Evolutionary conservation across 805 yeast genomes (phyloP).

Genomic region (Sugiyamaella lignohabitans): DNA sequence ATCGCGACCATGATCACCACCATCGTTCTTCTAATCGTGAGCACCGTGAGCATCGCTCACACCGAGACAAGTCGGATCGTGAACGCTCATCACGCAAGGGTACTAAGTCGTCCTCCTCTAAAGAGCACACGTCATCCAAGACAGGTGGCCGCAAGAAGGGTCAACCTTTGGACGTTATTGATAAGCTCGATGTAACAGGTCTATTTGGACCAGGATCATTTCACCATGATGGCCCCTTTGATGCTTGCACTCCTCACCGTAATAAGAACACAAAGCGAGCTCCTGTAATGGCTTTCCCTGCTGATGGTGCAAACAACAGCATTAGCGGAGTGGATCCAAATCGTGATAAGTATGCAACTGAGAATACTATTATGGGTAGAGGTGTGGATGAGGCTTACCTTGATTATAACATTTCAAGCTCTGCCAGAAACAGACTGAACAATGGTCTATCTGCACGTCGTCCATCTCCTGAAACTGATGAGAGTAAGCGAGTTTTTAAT

Average conservation of each 20-base stretch:
- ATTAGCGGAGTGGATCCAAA: constrained; percentile 61
- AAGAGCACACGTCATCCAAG: constrained; percentile 11
- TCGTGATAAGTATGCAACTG: constrained; percentile 35
- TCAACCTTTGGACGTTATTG: constrained; percentile 80
- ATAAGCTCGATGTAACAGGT: constrained; percentile 92
- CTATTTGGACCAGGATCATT: constrained; percentile 87
- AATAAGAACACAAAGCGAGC: constrained; percentile 65
- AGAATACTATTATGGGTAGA: constrained; percentile 73
- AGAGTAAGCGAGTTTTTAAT: constrained; percentile 45
- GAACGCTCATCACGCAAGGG: neutral
- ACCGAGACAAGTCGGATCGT: constrained; percentile 14
- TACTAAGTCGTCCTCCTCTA: no score
- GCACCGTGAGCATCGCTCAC: constrained; percentile 5
- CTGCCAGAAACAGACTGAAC: neutral
- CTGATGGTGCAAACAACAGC: constrained; percentile 87
- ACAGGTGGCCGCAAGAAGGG: constrained; percentile 6
- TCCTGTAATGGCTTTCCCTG: constrained; percentile 93
- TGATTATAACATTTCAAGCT: constrained; percentile 26
- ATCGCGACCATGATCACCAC: neutral
- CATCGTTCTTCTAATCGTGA: neutral
- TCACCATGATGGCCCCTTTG: constrained; percentile 99
- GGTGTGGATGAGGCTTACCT: constrained; percentile 44
- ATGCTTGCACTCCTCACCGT: constrained; percentile 96
- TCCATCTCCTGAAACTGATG: constrained; percentile 2
- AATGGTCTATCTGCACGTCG: constrained; percentile 6